Evolutionary conservation across 2,329 filamentous ascomycete genomes (phyloP), one percentile per base, ranked within the genome.

Genomic region (Fusarium austroafricanum): DNA sequence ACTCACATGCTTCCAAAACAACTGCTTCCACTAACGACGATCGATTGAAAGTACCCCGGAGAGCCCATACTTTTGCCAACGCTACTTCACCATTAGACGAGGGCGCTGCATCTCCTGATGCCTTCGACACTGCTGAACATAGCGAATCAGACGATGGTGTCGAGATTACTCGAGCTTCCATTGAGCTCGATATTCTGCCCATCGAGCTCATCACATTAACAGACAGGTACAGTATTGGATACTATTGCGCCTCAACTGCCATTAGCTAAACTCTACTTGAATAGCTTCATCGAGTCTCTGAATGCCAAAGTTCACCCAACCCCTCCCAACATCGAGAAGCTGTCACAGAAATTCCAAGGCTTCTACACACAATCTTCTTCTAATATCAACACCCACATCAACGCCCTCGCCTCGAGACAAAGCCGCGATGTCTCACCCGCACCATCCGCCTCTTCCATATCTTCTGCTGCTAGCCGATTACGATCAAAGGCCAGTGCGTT

Each of bases 131-230:
- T 6, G 77, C 79, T 31, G 75, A 78, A 9, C 71, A 79, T 29
- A 78, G 79, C 18, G 78, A 81, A 31, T 76, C 76, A 33, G 84
- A 87, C 23, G 83, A 87, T 53, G 71, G 77, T 26, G 61, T 79
- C 7, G 85, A 88, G 63, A 72, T 78, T 3, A 82, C 82, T 1
- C 77, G 86, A 60, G 80, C 83, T 21, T 89, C 91, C 5, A 87
- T 92, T 66, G 90, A 92, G 58, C 90, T 96, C 67, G 93, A 97
- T 73, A 92, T 97, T 75, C 88, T 99, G 40, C 96, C 96, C 15
- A 96, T 97, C 74, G 96, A 99, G 84, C 87, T 99, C 61, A 87
- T 96, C 60, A 96, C 93, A 78, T 82, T 97, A 76, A 93, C 92
- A 20, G 95, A 98, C 79, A 92, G 92, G 93, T 94, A 83, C 64